phyloP scores from a whole-genome alignment of 352 stramenopile species.

The Globisporangium echinulatum region DNA sequence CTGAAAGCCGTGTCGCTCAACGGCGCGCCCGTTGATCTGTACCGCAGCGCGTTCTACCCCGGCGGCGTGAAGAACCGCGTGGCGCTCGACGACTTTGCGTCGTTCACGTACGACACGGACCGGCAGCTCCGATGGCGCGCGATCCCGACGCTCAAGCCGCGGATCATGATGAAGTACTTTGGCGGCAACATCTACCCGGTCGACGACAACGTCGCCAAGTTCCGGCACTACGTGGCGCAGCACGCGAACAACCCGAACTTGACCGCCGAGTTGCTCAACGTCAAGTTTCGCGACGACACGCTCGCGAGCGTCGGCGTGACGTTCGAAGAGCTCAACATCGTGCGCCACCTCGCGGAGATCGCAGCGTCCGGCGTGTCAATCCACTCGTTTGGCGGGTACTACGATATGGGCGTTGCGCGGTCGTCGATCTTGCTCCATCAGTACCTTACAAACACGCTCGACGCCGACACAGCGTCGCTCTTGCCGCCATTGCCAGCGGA shows the following conservation, averaged over 20 bases:
- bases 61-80: conserved; percentile 74
- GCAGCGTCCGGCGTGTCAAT: conserved; percentile 64
- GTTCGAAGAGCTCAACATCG: conserved; percentile 40
- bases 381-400: conserved; percentile 67
- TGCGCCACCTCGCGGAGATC: conserved; percentile 52
- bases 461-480: conserved; percentile 43
- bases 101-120: conserved; percentile 73
- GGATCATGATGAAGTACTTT: conserved; percentile 84
- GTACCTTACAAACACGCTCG: conserved; percentile 76
- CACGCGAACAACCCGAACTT: conserved; percentile 62
- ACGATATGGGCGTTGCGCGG: conserved; percentile 67
- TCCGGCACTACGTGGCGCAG: conserved; percentile 55
- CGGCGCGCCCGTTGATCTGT: conserved; percentile 62
- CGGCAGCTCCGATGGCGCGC: conserved; percentile 63
- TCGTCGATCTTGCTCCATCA: conserved; percentile 72
- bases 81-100: conserved; percentile 50
- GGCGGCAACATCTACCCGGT: conserved; percentile 79
- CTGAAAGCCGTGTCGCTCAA: conserved; percentile 73
- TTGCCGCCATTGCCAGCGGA: conserved; percentile 45
- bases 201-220: conserved; percentile 57
- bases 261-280: conserved; percentile 32
- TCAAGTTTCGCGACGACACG: conserved; percentile 63
- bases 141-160: conserved; percentile 69
- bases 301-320: conserved; percentile 35
- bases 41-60: conserved; percentile 64